Evolutionary conservation across 2,329 filamentous ascomycete species (phyloP), one percentile per base, ranked within the genome.

Genomic region (Penicillium sp.): DNA sequence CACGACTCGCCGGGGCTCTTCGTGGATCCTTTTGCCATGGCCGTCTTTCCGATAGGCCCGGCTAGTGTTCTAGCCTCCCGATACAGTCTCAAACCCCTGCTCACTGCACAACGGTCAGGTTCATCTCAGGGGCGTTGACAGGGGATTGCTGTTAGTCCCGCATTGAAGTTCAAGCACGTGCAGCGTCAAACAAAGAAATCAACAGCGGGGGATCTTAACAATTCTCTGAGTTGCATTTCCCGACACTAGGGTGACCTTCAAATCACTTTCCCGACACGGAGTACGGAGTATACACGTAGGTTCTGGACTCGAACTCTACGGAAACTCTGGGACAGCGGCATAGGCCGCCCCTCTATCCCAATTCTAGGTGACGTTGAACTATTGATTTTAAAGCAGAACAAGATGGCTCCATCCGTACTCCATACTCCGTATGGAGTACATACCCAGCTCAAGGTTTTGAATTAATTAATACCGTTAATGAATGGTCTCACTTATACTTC

Each of bases 161-260:
- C 55, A 57, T 54, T 42, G 21, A 27, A n/a, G n/a, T 48, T 48
- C 21, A 35, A 48, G 23, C 55, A 57, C 55, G 55, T 57, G 55
- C 15, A 52, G 4, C 6, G 2, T 38, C 9, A 33, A 48, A 54
- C 55, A 57, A 54, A 48, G 50, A 48, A 53, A 43, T 12, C 5
- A 48, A 31, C 10, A 27, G 35, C 23, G n/a, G 38, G 38, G 23
- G 33, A 27, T 25, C 29, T n/a, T 12, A 41, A 12, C 5, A 29
- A 37, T 43, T 47, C 21, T 29, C 21, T 23, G 10, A 45, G 21
- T 37, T 29, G 21, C 29, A 17, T 21, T 47, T 13, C 9, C 48
- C 35, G 25, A 15, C 6, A 9, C 25, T 25, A 38, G 15, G 54
- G 21, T 40, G 8, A 45, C 45, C 15, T 25, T 50, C 17, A 17